Evolutionary conservation across 2,329 filamentous ascomycete genomes (phyloP).

Genomic region (Cladophialophora carrionii): DNA sequence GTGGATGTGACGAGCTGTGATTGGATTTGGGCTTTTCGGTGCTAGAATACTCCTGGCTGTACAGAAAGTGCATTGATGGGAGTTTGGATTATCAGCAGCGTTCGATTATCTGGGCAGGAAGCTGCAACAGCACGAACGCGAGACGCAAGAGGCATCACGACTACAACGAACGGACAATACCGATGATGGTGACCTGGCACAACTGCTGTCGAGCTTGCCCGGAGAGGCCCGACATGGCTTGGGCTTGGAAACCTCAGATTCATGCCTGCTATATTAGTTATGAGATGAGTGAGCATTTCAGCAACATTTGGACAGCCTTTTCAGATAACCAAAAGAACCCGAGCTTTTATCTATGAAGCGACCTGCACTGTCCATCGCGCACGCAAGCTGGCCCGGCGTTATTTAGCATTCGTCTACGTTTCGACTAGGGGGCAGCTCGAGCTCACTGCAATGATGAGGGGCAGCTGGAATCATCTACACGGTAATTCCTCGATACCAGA

Average conservation of each 20-base stretch:
- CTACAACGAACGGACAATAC: constrained; percentile 35
- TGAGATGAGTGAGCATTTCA: constrained; percentile 20
- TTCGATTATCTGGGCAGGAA: constrained; percentile 30
- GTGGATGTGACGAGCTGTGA: constrained; percentile 12
- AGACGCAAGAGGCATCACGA: constrained; percentile 39
- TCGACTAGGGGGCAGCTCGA: background rate
- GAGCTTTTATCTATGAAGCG: background rate
- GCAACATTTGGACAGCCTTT: constrained; percentile 17
- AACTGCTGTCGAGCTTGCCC: constrained; percentile 21
- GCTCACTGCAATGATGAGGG: background rate
- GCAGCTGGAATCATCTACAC: background rate
- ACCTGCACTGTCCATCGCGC: background rate
- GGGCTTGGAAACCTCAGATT: constrained; percentile 21
- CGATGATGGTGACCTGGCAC: constrained; percentile 29
- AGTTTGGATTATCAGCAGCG: constrained; percentile 33
- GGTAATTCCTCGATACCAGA: background rate
- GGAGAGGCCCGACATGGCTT: constrained; percentile 15
- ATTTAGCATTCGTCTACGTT: background rate
- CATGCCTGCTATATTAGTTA: constrained; percentile 32
- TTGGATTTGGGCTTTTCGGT: constrained; percentile 9
- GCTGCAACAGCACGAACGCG: constrained; percentile 35
- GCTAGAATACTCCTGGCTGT: constrained; percentile 20
- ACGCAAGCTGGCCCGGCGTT: no score
- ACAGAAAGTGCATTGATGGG: constrained; percentile 31
- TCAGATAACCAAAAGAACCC: constrained; percentile 8